Conservation (phyloP, 2,329 filamentous ascomycete genomes). For the Penicillium sp. region DNA sequence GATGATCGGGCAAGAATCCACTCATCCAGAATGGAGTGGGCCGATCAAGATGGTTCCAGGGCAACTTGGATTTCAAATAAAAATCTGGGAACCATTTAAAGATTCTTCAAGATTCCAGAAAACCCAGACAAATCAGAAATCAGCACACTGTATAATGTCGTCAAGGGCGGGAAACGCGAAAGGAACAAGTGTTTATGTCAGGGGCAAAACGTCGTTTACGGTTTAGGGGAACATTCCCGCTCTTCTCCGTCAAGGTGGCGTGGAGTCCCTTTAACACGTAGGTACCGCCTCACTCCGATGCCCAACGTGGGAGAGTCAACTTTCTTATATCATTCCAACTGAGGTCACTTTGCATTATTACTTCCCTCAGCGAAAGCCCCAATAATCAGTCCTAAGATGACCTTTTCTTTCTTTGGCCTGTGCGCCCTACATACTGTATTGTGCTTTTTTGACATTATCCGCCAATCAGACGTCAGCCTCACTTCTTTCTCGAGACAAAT, state of each 20-base stretch:
- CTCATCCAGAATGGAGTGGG: slow-evolving; percentile 23
- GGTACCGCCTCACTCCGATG: background rate
- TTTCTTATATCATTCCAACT: background rate
- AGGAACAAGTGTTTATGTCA: background rate
- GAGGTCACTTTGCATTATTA: background rate
- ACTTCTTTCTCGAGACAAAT: background rate
- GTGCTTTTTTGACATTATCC: background rate
- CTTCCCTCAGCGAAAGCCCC: background rate
- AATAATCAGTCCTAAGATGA: background rate
- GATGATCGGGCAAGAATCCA: slow-evolving; percentile 16
- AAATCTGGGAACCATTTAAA: background rate
- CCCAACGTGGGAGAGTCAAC: background rate
- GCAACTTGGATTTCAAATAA: slow-evolving; percentile 3
- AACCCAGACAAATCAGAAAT: background rate
- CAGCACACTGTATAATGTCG: background rate
- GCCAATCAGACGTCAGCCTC: background rate
- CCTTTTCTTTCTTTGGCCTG: background rate
- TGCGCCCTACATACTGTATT: background rate
- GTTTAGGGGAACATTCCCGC: background rate
- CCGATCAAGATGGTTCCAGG: slow-evolving; percentile 1
- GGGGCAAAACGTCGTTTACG: background rate
- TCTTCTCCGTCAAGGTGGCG: background rate
- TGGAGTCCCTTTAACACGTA: background rate
- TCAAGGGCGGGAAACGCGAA: background rate
- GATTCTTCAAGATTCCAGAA: background rate